Percentiles rank a stretch among this genome's conserved stretches.
Evolutionary conservation across 495 filamentous ascomycete genomes (phyloP).

Genomic region (Penicillium cosmopolitanum): DNA sequence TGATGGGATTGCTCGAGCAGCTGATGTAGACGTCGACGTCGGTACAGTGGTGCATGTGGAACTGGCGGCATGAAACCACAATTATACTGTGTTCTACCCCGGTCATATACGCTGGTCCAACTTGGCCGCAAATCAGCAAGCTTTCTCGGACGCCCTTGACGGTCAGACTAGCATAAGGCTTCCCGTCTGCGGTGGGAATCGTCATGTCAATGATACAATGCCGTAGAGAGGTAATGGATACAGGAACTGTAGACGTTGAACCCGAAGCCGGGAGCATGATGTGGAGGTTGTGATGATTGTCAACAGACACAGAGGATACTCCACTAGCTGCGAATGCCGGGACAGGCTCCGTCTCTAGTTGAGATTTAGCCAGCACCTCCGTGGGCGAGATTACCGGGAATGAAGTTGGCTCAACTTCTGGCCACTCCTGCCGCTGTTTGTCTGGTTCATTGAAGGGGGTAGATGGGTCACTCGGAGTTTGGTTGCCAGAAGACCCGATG

Average conservation of each 20-base stretch:
- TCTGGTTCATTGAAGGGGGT: too few species aligned
- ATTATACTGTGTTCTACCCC: conserved; percentile 69
- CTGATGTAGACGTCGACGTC: conserved; percentile 82
- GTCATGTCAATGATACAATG: conserved; percentile 81
- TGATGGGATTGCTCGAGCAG: conserved; percentile 83
- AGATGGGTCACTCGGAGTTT: too few species aligned
- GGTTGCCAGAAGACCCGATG: too few species aligned
- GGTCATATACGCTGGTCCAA: conserved; percentile 85
- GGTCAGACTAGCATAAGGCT: conserved; percentile 73
- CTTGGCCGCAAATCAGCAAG: conserved; percentile 74
- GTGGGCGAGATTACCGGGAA: conserved; percentile 14
- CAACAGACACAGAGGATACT: conserved; percentile 63
- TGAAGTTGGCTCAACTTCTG: too few species aligned
- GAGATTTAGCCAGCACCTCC: conserved; percentile 19
- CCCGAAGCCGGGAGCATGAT: conserved; percentile 70
- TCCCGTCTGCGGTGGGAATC: conserved; percentile 59
- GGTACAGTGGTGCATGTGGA: conserved; percentile 85
- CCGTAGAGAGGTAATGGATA: conserved; percentile 69
- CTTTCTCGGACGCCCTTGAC: conserved; percentile 69
- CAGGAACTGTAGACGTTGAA: conserved; percentile 66
- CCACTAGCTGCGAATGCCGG: conserved; percentile 31
- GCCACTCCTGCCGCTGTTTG: too few species aligned
- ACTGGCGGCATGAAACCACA: conserved; percentile 76
- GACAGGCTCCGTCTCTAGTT: conserved; percentile 19
- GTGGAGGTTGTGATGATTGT: conserved; percentile 65